phyloP scores from a whole-genome alignment of 176 grass and related monocot species.

The Rhynchospora tenuis region DNA sequence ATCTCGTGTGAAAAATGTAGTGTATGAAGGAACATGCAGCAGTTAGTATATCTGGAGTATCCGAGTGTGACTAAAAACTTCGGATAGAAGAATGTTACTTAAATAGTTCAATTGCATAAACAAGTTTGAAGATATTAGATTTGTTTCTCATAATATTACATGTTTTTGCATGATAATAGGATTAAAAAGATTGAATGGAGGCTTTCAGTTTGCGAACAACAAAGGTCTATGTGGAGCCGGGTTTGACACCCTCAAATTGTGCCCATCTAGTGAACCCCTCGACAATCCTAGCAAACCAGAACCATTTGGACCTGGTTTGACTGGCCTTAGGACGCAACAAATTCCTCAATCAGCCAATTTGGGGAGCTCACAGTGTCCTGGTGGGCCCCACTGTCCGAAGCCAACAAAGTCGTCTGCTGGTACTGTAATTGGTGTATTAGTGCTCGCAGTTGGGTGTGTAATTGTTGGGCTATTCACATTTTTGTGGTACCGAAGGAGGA shows the following conservation, averaged over 20 bases:
- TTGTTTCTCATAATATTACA: background rate
- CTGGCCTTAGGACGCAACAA: conserved; percentile 47
- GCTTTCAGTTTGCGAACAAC: conserved; percentile 83
- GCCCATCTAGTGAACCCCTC: conserved; percentile 44
- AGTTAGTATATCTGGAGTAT: background rate
- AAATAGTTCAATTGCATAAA: background rate
- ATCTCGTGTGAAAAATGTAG: background rate
- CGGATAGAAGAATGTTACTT: background rate
- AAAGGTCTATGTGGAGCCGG: conserved; percentile 70
- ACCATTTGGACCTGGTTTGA: conserved; percentile 56
- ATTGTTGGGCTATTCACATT: conserved; percentile 57
- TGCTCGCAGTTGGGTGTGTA: conserved; percentile 30
- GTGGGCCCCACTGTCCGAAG: conserved; percentile 21
- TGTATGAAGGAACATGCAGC: background rate
- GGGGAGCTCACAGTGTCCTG: background rate
- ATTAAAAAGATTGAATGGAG: conserved; percentile 52
- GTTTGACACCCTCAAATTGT: conserved; percentile 55
- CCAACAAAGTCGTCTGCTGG: conserved; percentile 39
- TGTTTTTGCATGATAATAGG: conserved; percentile 45
- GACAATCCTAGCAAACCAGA: conserved; percentile 78
- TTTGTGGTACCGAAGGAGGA: conserved; percentile 64
- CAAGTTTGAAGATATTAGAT: background rate
- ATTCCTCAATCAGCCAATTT: conserved; percentile 62
- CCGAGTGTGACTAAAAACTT: background rate
- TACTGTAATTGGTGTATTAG: conserved; percentile 47